A percentile compares a stretch with the other conserved stretches of the same genome.
phyloP scores from a whole-genome alignment of 768 basidiomycete genomes.

The Piloderma croceum region DNA sequence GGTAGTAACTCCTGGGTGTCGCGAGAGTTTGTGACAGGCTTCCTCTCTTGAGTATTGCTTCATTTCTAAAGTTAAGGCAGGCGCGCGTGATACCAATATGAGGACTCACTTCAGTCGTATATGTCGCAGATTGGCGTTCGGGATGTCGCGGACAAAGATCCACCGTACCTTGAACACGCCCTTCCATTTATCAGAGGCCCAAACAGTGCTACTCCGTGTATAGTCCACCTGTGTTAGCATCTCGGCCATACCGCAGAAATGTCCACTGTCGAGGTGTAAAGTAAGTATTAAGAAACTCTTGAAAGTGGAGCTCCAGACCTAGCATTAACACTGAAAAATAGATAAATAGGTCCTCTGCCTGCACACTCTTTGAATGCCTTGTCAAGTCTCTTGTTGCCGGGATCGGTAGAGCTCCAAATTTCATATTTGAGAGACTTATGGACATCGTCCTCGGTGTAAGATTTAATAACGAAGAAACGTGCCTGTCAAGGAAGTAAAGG shows the following conservation, averaged over 20 bases:
- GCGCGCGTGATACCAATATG: constrained; percentile 3
- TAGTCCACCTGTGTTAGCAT: constrained; percentile 96
- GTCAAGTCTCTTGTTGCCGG: constrained; percentile 95
- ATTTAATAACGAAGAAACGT: constrained; percentile 96
- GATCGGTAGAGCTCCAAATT: constrained; percentile 96
- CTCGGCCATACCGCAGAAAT: constrained; percentile 98
- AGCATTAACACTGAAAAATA: constrained; percentile 98
- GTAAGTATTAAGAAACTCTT: not conserved
- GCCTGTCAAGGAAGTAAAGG: constrained; percentile 43
- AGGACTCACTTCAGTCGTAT: constrained; percentile 73
- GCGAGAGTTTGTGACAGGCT: constrained; percentile 96
- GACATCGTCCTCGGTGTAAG: constrained; percentile 98
- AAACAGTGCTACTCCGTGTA: constrained; percentile 89
- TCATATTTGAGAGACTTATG: constrained; percentile 98
- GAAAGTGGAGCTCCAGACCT: constrained; percentile 36
- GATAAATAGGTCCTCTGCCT: constrained; percentile 89
- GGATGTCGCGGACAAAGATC: constrained; percentile 96
- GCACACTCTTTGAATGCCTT: constrained; percentile 96
- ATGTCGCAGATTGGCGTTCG: constrained; percentile 82
- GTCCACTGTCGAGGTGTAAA: constrained; percentile 51
- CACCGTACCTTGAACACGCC: constrained; percentile 97
- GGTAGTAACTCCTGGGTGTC: constrained; percentile 96
- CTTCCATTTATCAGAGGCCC: constrained; percentile 99
- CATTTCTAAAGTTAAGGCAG: constrained; percentile 12
- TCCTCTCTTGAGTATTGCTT: constrained; percentile 96